Conservation (phyloP, 2,329 filamentous ascomycete genomes). For the Metarhizium sp. region DNA sequence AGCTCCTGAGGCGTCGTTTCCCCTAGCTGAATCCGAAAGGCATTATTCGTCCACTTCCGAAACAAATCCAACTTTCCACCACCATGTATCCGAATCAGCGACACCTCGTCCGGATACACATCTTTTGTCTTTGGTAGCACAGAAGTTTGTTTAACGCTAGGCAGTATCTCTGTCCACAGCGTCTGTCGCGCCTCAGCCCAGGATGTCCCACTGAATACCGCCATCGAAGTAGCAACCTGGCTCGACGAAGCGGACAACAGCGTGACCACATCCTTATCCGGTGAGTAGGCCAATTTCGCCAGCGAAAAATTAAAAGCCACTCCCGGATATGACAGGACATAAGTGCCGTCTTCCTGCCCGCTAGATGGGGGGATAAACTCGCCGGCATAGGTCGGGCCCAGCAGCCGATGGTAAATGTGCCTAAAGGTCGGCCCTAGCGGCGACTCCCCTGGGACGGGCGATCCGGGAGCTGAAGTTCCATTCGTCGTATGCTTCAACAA, state of each 20-base stretch:
- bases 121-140: conserved; percentile 65
- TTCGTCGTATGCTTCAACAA: conserved; percentile 54
- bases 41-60: conserved; percentile 57
- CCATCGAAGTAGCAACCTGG: conserved; percentile 74
- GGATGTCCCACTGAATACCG: conserved; percentile 80
- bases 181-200: conserved; percentile 75
- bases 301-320: conserved; percentile 89
- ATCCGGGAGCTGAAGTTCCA: conserved; percentile 23
- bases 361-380: conserved; percentile 69
- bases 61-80: conserved; percentile 70
- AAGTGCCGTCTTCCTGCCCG: conserved; percentile 55
- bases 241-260: conserved; percentile 71
- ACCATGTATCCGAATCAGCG: conserved; percentile 67
- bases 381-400: conserved; percentile 88
- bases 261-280: conserved; percentile 72
- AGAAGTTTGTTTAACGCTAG: conserved; percentile 63
- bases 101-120: conserved; percentile 78
- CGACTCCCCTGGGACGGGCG: conserved; percentile 22
- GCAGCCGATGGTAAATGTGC: conserved; percentile 85
- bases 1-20: conserved; percentile 89
- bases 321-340: conserved; percentile 89
- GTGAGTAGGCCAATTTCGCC: conserved; percentile 62
- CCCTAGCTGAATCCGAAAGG: conserved; percentile 66
- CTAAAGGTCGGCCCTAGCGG: conserved; percentile 63
- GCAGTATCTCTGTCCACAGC: conserved; percentile 66